Base-by-base conservation (phyloP, 2,329 filamentous ascomycete species). In the Macrophomina phaseolina region DNA sequence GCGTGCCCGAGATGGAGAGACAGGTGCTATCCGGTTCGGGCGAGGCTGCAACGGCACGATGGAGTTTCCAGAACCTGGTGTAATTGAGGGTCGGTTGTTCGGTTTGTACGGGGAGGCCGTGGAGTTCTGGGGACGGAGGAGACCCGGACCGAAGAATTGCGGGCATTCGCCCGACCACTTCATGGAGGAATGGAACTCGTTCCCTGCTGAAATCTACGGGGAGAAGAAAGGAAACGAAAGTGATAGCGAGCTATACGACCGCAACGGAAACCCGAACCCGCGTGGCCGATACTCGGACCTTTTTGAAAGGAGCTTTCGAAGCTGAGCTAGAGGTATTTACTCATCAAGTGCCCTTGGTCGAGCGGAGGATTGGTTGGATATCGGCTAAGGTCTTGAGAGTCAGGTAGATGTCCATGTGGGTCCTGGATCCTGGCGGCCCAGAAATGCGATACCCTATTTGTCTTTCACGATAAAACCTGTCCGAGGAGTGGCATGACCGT, bases 21-120 rank as follows among this genome's bases (percentile, higher is more conserved):
- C 65, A 0, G 69, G 72, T 0, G 45, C 69, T 16, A 30, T 77
- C 48, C 67, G 56, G 7, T 79, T 80, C 58, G 77, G 76, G 1
- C 72, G 73, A 53, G 71, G 71, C 3, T 78, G 76, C 36, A 76
- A 73, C 23, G 78, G 78, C 4, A 52, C 73, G 9, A 77, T 78
- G 18, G 71, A 69, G n/a, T 76, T 79, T 48, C 69, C 67, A 38
- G 68, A 67, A 0, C 64, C 70, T 14, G 62, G 68, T 23, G 36
- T 67, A 32, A 68, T 78, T 5, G 34, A 60, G 0, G 74, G 73
- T 0, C 65, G 62, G 14, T 69, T 80, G 52, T 67, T 68, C 38
- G 72, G 72, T 12, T 64, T 79, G 32, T 74, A 74, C n/a, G 66
- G 68, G 8, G 71, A 73, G 8, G 61, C 64, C 1, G 48, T 78